A percentile compares a stretch with the other conserved stretches of the same genome.
phyloP scores from a whole-genome alignment of 768 basidiomycete species.

The Neoboletus brunneissimus region DNA sequence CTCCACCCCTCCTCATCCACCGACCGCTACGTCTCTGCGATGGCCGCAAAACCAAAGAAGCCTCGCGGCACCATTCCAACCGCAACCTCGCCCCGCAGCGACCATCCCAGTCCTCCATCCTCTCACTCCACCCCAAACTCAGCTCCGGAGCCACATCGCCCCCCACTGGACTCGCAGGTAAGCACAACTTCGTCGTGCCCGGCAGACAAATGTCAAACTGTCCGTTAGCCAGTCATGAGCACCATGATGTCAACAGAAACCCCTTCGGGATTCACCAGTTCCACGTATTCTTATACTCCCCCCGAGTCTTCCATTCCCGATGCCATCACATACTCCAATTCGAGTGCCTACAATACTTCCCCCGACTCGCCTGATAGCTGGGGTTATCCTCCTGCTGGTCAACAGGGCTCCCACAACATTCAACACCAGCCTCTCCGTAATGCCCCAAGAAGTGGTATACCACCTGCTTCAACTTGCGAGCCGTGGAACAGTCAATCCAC shows the following conservation, averaged over 20 bases:
- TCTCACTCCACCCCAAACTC: conserved; percentile 48
- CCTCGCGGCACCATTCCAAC: conserved; percentile 33
- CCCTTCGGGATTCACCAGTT: conserved; percentile 39
- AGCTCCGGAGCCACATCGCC: conserved; percentile 36
- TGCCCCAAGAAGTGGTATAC: conserved; percentile 23
- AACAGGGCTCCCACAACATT: conserved; percentile 39
- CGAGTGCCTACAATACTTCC: conserved; percentile 42
- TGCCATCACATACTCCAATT: conserved; percentile 39
- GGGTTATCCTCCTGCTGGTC: conserved; percentile 44
- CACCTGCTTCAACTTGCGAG: conserved; percentile 15
- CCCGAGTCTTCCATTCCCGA: conserved; percentile 41
- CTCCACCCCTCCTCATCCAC: conserved; percentile 73
- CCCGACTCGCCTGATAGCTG: conserved; percentile 50
- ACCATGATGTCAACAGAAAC: conserved; percentile 38
- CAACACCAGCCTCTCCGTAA: conserved; percentile 49
- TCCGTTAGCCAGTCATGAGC: conserved; percentile 31
- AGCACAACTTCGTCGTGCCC: not conserved
- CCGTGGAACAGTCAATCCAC: conserved; percentile 22
- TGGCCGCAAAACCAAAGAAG: conserved; percentile 37
- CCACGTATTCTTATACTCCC: conserved; percentile 46
- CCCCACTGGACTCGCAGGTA: conserved; percentile 46
- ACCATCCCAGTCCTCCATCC: conserved; percentile 46
- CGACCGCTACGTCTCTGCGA: conserved; percentile 64
- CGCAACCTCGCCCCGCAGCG: conserved; percentile 30
- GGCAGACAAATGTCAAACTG: not conserved